Percentiles rank a stretch among this genome's conserved stretches.
Conservation (phyloP, 2,329 filamentous ascomycete genomes). For the Botrytis hyacinthi region DNA sequence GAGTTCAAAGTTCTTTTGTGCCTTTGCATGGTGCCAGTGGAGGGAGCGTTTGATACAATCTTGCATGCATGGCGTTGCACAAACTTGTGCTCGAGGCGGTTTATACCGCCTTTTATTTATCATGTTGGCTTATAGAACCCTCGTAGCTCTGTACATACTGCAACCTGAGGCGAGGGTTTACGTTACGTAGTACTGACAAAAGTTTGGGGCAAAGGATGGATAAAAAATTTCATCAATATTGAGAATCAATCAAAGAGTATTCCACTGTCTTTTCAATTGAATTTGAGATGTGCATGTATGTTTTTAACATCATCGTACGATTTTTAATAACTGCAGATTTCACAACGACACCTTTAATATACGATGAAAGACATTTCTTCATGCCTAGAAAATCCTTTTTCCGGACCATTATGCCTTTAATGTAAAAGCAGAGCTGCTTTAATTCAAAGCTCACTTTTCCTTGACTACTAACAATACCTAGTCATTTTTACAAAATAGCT, state of each 20-base stretch:
- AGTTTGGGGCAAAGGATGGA: not conserved
- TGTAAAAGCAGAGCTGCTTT: conserved; percentile 8
- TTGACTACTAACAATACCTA: not conserved
- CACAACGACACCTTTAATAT: not conserved
- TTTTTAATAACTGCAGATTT: not conserved
- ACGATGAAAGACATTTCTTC: not conserved
- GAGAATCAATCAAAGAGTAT: not conserved
- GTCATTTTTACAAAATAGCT: not conserved
- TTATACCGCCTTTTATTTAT: not conserved
- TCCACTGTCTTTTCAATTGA: too few relatives aligned
- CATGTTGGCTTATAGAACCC: not conserved
- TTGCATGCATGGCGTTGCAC: not conserved
- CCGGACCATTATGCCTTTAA: not conserved
- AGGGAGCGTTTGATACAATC: not conserved
- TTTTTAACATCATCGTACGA: not conserved
- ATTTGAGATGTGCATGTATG: not conserved
- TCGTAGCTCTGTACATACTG: not conserved
- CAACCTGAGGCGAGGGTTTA: not conserved
- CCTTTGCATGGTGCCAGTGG: conserved; percentile 5
- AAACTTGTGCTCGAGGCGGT: not conserved
- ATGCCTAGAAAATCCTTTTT: not conserved
- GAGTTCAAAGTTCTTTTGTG: not conserved
- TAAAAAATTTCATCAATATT: not conserved
- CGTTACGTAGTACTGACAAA: not conserved
- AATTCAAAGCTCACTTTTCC: not conserved